phyloP scores from a whole-genome alignment of 345 rosid species.

The Punica granatum region DNA sequence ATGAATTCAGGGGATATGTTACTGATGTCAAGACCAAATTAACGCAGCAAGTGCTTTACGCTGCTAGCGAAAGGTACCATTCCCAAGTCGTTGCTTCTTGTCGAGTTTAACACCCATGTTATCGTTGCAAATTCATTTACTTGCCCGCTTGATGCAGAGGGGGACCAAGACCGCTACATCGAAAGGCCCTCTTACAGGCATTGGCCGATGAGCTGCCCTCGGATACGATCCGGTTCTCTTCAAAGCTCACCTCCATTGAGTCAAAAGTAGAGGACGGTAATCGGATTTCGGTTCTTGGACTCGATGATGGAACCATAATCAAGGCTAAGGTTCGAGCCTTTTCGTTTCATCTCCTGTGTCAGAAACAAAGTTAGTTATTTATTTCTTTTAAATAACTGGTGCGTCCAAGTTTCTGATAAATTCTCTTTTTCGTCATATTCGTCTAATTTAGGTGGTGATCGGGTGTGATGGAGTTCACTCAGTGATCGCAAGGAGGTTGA shows the following conservation, averaged over 20 bases:
- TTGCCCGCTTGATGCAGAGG: neutral
- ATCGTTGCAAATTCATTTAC: no score
- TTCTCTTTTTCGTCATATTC: neutral
- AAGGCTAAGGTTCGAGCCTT: constrained; percentile 21
- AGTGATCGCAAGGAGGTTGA: constrained; percentile 25
- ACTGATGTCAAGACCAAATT: constrained; percentile 21
- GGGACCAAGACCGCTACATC: neutral
- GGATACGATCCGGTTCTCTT: constrained; percentile 25
- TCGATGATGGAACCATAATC: constrained; percentile 31
- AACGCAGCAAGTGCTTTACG: constrained; percentile 3
- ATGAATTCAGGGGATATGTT: constrained; percentile 9
- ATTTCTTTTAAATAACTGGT: no score
- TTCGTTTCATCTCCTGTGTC: neutral
- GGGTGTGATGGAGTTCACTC: constrained; percentile 49
- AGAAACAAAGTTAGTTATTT: neutral
- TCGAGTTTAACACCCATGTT: no score
- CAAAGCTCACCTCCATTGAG: constrained; percentile 24
- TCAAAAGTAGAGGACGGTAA: constrained; percentile 6
- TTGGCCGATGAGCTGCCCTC: constrained; percentile 29
- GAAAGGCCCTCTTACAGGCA: constrained; percentile 12
- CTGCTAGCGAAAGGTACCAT: constrained; percentile 2
- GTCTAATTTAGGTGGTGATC: constrained; percentile 18
- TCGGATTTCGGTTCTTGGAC: constrained; percentile 6
- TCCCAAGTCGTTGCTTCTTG: neutral
- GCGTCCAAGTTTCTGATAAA: no score